Evolutionary conservation across 2,329 filamentous ascomycete genomes (phyloP).

Genomic region (Paraphoma chrysanthemicola): DNA sequence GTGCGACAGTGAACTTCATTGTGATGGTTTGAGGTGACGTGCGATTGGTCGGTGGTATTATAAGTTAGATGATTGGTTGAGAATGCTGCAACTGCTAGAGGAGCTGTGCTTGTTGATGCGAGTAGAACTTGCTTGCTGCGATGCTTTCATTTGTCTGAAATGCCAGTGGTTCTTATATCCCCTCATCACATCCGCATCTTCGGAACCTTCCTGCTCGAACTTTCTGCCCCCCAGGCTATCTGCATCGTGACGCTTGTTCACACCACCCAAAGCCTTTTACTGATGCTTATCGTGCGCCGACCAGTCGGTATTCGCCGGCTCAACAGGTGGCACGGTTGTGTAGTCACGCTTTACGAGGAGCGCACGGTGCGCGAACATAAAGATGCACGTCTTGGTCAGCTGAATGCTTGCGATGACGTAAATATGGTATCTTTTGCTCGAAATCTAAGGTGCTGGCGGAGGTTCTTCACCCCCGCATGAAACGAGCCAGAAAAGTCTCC

Average conservation of each 20-base stretch:
- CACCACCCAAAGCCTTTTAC: slow-evolving; percentile 2
- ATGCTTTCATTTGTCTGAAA: not conserved
- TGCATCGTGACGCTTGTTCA: slow-evolving; percentile 8
- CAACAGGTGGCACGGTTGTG: not conserved
- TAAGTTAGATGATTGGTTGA: not conserved
- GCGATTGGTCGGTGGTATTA: not conserved
- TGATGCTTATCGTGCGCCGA: slow-evolving; percentile 11
- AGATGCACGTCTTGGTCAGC: slow-evolving; percentile 1
- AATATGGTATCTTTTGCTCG: not conserved
- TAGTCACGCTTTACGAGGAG: not conserved
- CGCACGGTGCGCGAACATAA: not conserved
- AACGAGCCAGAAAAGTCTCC: not conserved
- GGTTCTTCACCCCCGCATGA: not conserved
- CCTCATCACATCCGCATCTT: not conserved
- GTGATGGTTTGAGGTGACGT: not conserved
- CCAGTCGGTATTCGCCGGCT: slow-evolving; percentile 1
- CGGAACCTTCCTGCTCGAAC: not conserved
- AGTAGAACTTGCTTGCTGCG: not conserved
- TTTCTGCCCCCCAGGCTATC: not conserved
- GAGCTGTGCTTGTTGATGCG: slow-evolving; percentile 5
- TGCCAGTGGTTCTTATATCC: slow-evolving; percentile 1
- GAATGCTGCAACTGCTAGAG: slow-evolving; percentile 12
- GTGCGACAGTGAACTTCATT: slow-evolving; percentile 11
- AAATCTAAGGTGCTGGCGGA: not conserved
- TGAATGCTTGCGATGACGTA: not conserved